Evolutionary conservation across 2,329 filamentous ascomycete genomes (phyloP), one percentile per base, ranked within the genome.

Genomic region (Xylaria hypoxylon): DNA sequence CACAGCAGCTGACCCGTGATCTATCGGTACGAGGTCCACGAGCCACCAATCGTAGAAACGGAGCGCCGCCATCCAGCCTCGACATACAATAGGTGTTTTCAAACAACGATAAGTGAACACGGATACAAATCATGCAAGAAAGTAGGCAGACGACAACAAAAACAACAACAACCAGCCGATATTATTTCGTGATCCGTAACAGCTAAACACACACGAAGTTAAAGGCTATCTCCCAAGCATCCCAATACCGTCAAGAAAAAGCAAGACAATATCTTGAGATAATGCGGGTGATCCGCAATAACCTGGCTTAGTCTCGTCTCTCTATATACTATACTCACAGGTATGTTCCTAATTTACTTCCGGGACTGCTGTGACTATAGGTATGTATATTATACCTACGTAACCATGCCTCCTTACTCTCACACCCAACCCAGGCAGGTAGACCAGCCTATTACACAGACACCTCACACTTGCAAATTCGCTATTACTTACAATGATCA

Each of bases 1-100:
- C 58, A 53, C 58, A 26, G 47, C 45, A 45, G 24, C n/a, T n/a
- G 5, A 24, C n/a, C 44, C 42, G 42, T 44, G 33, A 38, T 24
- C 33, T 33, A 42, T 42, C 24, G 7, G 31, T 52, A n/a, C 13
- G 19, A 38, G 50, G 31, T 38, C 31, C 17, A 7, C 47, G 22
- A 26, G 33, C 15, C 24, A 40, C 33, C 19, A 55, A 42, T 10
- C 22, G 26, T n/a, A 38, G 13, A 38, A 38, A 38, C 10, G 5
- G 15, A 38, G 15, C 31, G 15, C 17, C 33, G n/a, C 51, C 35
- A 55, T 28, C 48, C 48, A 28, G 13, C 42, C 47, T 50, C 24
- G 26, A 10, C 24, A 13, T 48, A 8, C 19, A 31, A 31, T 48
- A 13, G 6, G 22, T n/a, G 2, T 4, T 28, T 31, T 48, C n/a